Conservation (phyloP, 2,329 filamentous ascomycete genomes). For the Lachnellula willkommii region DNA sequence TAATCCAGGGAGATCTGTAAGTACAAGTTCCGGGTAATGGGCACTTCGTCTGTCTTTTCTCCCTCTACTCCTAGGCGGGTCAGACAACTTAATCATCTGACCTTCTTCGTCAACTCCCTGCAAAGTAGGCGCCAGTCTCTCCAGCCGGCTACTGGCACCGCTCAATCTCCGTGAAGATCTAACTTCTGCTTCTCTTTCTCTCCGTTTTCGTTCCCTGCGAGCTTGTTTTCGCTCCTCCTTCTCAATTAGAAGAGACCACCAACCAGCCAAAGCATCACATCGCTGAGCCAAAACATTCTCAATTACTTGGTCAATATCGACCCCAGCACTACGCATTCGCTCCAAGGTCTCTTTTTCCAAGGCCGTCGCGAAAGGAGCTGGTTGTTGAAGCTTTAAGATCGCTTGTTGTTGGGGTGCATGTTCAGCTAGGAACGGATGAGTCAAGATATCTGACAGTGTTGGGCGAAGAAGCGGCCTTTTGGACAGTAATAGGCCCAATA, state of each 20-base stretch:
- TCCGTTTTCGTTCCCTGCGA: slow-evolving; percentile 74
- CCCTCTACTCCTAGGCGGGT: slow-evolving; percentile 65
- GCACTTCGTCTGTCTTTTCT: slow-evolving; percentile 71
- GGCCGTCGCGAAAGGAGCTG: slow-evolving; percentile 75
- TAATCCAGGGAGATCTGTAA: slow-evolving; percentile 72
- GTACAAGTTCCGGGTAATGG: slow-evolving; percentile 56
- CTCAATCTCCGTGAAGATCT: slow-evolving; percentile 78
- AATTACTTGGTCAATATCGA: slow-evolving; percentile 90
- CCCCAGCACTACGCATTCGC: slow-evolving; percentile 87
- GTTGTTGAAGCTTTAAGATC: slow-evolving; percentile 76
- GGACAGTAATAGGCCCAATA: slow-evolving; percentile 77
- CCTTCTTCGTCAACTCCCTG: slow-evolving; percentile 76
- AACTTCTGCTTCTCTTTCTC: slow-evolving; percentile 75
- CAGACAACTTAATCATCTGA: slow-evolving; percentile 38
- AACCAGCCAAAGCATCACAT: slow-evolving; percentile 85
- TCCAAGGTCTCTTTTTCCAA: slow-evolving; percentile 88
- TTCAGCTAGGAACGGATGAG: slow-evolving; percentile 81
- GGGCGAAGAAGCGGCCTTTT: slow-evolving; percentile 85
- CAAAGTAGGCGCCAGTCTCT: slow-evolving; percentile 71
- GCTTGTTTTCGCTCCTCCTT: slow-evolving; percentile 87
- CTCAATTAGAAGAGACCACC: slow-evolving; percentile 92
- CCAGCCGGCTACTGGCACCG: slow-evolving; percentile 80
- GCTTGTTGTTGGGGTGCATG: slow-evolving; percentile 83
- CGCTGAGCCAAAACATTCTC: slow-evolving; percentile 87
- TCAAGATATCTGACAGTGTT: slow-evolving; percentile 75